These are phyloP conservation scores for Mycena alexandri DNA, from an alignment of 768 basidiomycete species.

Conservation along the genomic window DNA sequence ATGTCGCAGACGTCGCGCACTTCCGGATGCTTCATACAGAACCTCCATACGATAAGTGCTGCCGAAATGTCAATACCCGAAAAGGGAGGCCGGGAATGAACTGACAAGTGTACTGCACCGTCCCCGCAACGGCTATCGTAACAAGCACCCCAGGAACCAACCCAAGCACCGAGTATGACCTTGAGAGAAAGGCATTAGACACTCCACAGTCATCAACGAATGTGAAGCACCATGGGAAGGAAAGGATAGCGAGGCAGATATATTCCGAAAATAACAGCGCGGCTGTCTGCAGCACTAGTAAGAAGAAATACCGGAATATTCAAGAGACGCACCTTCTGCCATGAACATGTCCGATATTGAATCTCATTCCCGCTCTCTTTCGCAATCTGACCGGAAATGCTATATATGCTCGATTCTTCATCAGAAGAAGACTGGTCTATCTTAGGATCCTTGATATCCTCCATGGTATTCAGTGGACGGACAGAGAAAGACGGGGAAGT, in stretches of 20 bases:
- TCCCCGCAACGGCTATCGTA: slow-evolving; percentile 54
- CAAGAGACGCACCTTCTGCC: slow-evolving; percentile 58
- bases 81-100: background rate
- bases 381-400: slow-evolving; percentile 39
- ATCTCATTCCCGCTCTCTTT: slow-evolving; percentile 49
- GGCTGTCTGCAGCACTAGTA: slow-evolving; percentile 43
- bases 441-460: slow-evolving; percentile 18
- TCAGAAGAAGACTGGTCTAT: background rate
- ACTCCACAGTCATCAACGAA: background rate
- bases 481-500: background rate
- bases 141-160: slow-evolving; percentile 58
- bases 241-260: slow-evolving; percentile 50
- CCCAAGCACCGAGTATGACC: slow-evolving; percentile 53
- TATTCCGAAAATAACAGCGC: slow-evolving; percentile 51
- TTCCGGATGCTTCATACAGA: slow-evolving; percentile 63
- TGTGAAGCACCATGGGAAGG: slow-evolving; percentile 41
- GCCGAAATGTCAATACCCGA: background rate
- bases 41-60: slow-evolving; percentile 58
- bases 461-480: slow-evolving; percentile 4
- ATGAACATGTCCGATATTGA: slow-evolving; percentile 58
- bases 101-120: slow-evolving; percentile 54
- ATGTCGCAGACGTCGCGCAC: slow-evolving; percentile 66
- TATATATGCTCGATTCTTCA: slow-evolving; percentile 30
- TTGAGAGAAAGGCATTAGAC: background rate
- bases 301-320: background rate